Base-by-base conservation (phyloP, 257 asterid genomes). In the Phtheirospermum japonicum region DNA sequence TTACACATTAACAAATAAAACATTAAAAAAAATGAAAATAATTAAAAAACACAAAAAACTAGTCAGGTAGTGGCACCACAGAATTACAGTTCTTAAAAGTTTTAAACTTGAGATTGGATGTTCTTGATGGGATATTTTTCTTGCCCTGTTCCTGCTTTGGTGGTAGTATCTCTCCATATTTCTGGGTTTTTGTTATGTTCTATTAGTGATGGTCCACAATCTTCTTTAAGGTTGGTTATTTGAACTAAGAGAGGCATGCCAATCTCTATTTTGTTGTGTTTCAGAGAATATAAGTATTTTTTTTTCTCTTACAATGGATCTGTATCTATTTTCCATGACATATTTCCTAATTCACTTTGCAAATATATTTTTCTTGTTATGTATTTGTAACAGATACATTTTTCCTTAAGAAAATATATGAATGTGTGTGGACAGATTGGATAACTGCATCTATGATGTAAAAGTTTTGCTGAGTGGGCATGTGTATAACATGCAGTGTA, bases 1-100 rank as follows among this genome's bases (percentile, higher is more conserved):
- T 69, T 67, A 65, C 51, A 12, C 12, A 33, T 56, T 30, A 37
- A 32, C 18, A 45, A 32, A 58, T n/a, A n/a, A n/a, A n/a, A n/a
- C n/a, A n/a, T n/a, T n/a, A n/a, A n/a, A n/a, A n/a, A n/a, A n/a
- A n/a, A n/a, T n/a, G n/a, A n/a, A n/a, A n/a, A n/a, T n/a, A n/a
- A n/a, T n/a, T n/a, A n/a, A n/a, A n/a, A n/a, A n/a, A n/a, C n/a
- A n/a, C n/a, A n/a, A 18, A 26, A 69, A 49, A 37, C 17, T 6
- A 48, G 48, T 37, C 7, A 40, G 52, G 30, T 56, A 37, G 40
- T 17, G 53, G 42, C 39, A 33, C 23, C 13, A 32, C 43, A 63
- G 34, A 58, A 45, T 51, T 45, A 17, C 30, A 56, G 18, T 39
- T 49, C 6, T 6, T 40, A 6, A 12, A 40, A 12, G n/a, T n/a